Base-by-base conservation (phyloP, 2,329 filamentous ascomycete species). In the Neurospora sp. region DNA sequence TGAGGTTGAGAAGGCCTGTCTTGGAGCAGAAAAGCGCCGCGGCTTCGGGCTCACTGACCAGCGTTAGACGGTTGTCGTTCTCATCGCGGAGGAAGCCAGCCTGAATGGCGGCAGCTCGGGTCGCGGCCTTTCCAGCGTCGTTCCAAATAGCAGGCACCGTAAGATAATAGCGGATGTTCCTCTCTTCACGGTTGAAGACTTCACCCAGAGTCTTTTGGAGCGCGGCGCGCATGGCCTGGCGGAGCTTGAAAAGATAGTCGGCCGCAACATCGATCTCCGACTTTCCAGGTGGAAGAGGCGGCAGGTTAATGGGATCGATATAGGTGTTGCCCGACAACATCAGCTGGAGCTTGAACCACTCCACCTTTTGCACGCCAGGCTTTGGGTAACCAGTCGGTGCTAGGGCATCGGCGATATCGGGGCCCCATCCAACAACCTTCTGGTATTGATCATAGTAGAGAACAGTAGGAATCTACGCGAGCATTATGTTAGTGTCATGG, bases 81-180 rank as follows among this genome's bases (percentile, higher is more conserved):
- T 98, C 95, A 78, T 98, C 96, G 71, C 95, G 91, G 69, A 98
- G 86, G 85, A 97, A 98, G 66, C 96, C 96, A 72, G 96, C 96
- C 82, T 98, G 95, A 75, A 98, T 97, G 74, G 96, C 96, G 33
- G 96, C 96, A 17, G 94, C 93, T 83, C 96, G 90, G 15, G 96
- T 98, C 46, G 96, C 96, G 70, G 96, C 96, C 83, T 99, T 99
- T 76, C 94, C 96, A 66, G 96, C 95, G 83, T 98, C 96, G 80
- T 98, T 98, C 96, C 96, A 98, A 76, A 99, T 98, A 75, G 96
- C 96, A 23, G 96, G 96, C n/a, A 99, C 96, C 2, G 96, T 99
- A 76, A 99, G 85, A 81, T 97, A 98, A 82, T 98, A 98, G 76
- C 93, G 89, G 76, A 98, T 99, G 81, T 98, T 98, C 77, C 95